A percentile compares a stretch with the other conserved stretches of the same genome.
Conservation (phyloP, 371 early-diverging fungal species). For the Mycotypha africana region DNA sequence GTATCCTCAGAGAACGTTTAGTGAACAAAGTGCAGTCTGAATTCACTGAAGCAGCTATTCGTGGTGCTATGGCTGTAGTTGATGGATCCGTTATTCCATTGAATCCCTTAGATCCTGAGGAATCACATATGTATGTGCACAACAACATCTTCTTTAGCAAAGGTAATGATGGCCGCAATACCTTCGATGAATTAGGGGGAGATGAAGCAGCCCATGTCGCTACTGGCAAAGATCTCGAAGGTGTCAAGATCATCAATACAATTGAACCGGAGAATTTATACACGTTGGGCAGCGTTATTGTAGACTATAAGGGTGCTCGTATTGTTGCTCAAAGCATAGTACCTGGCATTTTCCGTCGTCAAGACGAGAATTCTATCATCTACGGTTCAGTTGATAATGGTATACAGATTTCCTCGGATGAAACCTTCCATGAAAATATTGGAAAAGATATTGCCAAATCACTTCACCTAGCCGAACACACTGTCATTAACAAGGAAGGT, state of each 20-base stretch:
- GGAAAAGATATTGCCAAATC: slow-evolving; percentile 66
- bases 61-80: slow-evolving; percentile 82
- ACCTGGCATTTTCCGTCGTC: slow-evolving; percentile 79
- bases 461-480: slow-evolving; percentile 79
- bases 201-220: slow-evolving; percentile 91
- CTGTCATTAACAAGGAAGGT: slow-evolving; percentile 65
- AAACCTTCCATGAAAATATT: slow-evolving; percentile 70
- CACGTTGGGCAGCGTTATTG: slow-evolving; percentile 84
- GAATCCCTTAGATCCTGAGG: slow-evolving; percentile 74
- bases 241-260: slow-evolving; percentile 74
- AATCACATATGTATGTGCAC: slow-evolving; percentile 86
- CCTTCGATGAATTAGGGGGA: slow-evolving; percentile 82
- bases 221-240: slow-evolving; percentile 90
- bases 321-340: slow-evolving; percentile 92
- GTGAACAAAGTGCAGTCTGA: slow-evolving; percentile 82
- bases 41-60: slow-evolving; percentile 86
- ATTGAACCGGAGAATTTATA: slow-evolving; percentile 72
- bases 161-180: slow-evolving; percentile 84
- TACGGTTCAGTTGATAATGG: slow-evolving; percentile 92
- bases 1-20: slow-evolving; percentile 82
- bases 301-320: slow-evolving; percentile 89
- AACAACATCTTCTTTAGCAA: slow-evolving; percentile 95
- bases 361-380: slow-evolving; percentile 75
- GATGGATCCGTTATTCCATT: slow-evolving; percentile 74
- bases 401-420: slow-evolving; percentile 56